phyloP scores from a whole-genome alignment of 1,284 basidiomycete genomes.

The Pseudozyma pruni region DNA sequence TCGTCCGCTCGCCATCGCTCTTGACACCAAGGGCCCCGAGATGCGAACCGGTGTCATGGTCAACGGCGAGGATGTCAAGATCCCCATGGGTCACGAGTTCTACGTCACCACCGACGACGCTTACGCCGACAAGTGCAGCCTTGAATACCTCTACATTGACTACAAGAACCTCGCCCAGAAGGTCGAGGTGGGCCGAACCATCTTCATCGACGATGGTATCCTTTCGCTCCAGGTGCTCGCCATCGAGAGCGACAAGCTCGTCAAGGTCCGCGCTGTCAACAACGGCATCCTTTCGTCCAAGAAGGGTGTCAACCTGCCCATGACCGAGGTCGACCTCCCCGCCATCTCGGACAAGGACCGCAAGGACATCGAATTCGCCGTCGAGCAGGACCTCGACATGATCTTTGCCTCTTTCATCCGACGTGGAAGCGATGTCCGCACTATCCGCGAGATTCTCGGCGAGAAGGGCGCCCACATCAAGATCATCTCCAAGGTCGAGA shows the following conservation, averaged over 20 bases:
- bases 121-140: constrained; percentile 85
- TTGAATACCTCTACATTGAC: constrained; percentile 71
- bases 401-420: constrained; percentile 69
- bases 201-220: constrained; percentile 98
- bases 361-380: constrained; percentile 90
- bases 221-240: constrained; percentile 90
- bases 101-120: constrained; percentile 85
- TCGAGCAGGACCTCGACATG: constrained; percentile 98
- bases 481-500: constrained; percentile 68
- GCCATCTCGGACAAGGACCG: constrained; percentile 94
- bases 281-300: constrained; percentile 91
- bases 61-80: constrained; percentile 84
- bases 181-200: constrained; percentile 91
- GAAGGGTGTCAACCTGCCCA: constrained; percentile 99
- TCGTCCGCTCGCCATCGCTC: constrained; percentile 94
- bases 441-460: constrained; percentile 66
- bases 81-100: constrained; percentile 94
- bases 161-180: constrained; percentile 93
- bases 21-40: constrained; percentile 99
- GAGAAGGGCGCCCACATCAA: constrained; percentile 67
- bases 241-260: constrained; percentile 71
- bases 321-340: constrained; percentile 96
- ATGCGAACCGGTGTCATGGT: constrained; percentile 96
- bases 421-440: constrained; percentile 60
- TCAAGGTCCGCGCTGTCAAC: constrained; percentile 86